Base-by-base conservation (phyloP, 345 rosid species). In the Alliaria petiolata region DNA sequence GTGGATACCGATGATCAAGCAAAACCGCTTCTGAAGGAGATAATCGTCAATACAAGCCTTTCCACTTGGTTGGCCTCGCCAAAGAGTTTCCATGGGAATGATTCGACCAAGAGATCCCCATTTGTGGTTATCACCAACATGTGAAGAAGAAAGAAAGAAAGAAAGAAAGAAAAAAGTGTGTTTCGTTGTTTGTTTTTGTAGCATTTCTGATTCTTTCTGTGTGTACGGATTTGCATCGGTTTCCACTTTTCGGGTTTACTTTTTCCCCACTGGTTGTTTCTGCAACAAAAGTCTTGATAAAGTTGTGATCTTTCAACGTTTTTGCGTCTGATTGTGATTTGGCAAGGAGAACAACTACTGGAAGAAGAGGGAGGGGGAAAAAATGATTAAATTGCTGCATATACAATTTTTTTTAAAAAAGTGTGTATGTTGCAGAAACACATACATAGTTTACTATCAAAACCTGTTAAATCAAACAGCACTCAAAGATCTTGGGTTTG, bases 31-130 rank as follows among this genome's bases (percentile, higher is more conserved):
- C 72, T 78, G 25, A 82, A 78, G 55, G 87, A 81, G 55, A 35
- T 86, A 35, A 62, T 85, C 38, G 97, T 91, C 52, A 83, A 93
- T 63, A 76, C 84, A 33, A 93, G 97, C 81, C 90, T 93, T 60
- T 85, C 97, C 1, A 87, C 80, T 56, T 89, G 97, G 98, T 43
- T 92, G 67, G 76, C 61, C 38, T 75, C 78, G 13, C 51, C 83
- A 25, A 60, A 12, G 62, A 60, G 30, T 51, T 30, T 56, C 58
- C 34, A 52, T 33, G 77, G 11, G 68, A 69, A 8, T 43, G 60
- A 40, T 52, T 66, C 77, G 5, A 45, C 62, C 3, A 72, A 70
- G 45, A 68, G 76, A 31, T 74, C 83, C n/a, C 36, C 73, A 36
- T 56, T 79, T 56, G 55, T 69, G 69, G 85, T 81, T 53, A 74